Evolutionary conservation across 2,329 filamentous ascomycete genomes (phyloP).

Genomic region (Colletotrichum chlorophyti): DNA sequence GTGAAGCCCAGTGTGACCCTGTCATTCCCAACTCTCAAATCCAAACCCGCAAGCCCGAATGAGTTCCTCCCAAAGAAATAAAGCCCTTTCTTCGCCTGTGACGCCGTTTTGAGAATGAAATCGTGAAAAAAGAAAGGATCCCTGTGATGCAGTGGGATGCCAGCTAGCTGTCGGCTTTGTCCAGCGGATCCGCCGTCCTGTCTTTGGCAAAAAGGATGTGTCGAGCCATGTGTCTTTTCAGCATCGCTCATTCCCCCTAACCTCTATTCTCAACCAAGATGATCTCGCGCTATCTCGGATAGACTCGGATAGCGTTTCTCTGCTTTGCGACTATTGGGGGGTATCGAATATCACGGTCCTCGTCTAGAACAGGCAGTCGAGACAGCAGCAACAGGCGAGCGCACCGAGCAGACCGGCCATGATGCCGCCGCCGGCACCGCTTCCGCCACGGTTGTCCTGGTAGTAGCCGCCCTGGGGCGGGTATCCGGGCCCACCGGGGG

Average conservation of each 20-base stretch:
- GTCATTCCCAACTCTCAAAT: too few species aligned
- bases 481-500: slow-evolving; percentile 33
- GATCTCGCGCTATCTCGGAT: too few species aligned
- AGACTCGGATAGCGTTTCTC: too few species aligned
- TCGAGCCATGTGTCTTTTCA: not conserved
- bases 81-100: not conserved
- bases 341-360: slow-evolving; percentile 10
- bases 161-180: not conserved
- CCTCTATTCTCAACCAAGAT: too few species aligned
- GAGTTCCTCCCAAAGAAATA: too few species aligned
- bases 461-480: slow-evolving; percentile 37
- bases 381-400: slow-evolving; percentile 64
- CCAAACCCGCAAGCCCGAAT: too few species aligned
- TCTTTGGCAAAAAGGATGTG: too few species aligned
- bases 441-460: slow-evolving; percentile 38
- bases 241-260: not conserved
- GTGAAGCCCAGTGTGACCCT: too few species aligned
- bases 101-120: slow-evolving; percentile 5
- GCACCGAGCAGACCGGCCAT: slow-evolving; percentile 56
- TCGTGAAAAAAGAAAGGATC: not conserved
- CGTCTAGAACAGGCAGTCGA: slow-evolving; percentile 61
- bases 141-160: not conserved
- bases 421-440: slow-evolving; percentile 41
- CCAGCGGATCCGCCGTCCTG: too few species aligned
- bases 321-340: too few species aligned